A percentile compares a stretch with the other conserved stretches of the same genome.
phyloP scores from a whole-genome alignment of 352 stramenopile genomes.

The Globisporangium alternatum region DNA sequence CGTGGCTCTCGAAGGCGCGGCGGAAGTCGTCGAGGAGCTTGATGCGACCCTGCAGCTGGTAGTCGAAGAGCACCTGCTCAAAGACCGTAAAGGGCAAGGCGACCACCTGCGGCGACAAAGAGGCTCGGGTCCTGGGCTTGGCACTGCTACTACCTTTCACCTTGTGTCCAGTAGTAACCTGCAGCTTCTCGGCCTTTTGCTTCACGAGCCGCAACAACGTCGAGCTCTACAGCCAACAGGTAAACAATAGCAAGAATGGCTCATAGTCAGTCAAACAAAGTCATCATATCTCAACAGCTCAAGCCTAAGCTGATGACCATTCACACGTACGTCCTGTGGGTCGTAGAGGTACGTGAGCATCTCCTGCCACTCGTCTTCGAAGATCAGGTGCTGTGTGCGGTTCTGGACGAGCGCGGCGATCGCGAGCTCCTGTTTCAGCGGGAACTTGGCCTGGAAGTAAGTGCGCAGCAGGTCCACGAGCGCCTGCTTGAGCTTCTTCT shows the following conservation, averaged over 20 bases:
- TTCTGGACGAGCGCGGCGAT: slow-evolving; percentile 49
- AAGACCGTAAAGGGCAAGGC: slow-evolving; percentile 52
- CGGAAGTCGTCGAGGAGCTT: slow-evolving; percentile 63
- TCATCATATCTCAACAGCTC: not conserved
- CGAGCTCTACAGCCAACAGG: slow-evolving; percentile 32
- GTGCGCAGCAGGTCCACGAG: slow-evolving; percentile 66
- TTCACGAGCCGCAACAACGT: slow-evolving; percentile 42
- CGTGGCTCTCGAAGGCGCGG: slow-evolving; percentile 40
- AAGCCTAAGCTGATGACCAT: not conserved
- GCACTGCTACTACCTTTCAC: not conserved
- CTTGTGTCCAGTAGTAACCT: slow-evolving; percentile 21
- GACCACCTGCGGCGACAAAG: not conserved
- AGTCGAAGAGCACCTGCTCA: slow-evolving; percentile 70
- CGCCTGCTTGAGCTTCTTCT: slow-evolving; percentile 71
- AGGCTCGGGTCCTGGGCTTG: not conserved
- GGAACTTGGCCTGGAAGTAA: slow-evolving; percentile 64
- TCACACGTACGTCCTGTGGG: slow-evolving; percentile 49
- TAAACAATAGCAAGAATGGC: not conserved
- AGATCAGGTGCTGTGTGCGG: slow-evolving; percentile 33
- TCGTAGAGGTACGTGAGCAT: slow-evolving; percentile 79
- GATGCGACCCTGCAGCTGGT: slow-evolving; percentile 61
- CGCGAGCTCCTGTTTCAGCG: slow-evolving; percentile 57
- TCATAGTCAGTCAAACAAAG: not conserved
- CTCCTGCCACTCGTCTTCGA: slow-evolving; percentile 70
- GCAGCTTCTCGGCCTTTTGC: slow-evolving; percentile 35